A percentile compares a stretch with the other conserved stretches of the same genome.
Evolutionary conservation across 2,329 filamentous ascomycete species (phyloP).

Genomic region (Hymenoscyphus fraxineus): DNA sequence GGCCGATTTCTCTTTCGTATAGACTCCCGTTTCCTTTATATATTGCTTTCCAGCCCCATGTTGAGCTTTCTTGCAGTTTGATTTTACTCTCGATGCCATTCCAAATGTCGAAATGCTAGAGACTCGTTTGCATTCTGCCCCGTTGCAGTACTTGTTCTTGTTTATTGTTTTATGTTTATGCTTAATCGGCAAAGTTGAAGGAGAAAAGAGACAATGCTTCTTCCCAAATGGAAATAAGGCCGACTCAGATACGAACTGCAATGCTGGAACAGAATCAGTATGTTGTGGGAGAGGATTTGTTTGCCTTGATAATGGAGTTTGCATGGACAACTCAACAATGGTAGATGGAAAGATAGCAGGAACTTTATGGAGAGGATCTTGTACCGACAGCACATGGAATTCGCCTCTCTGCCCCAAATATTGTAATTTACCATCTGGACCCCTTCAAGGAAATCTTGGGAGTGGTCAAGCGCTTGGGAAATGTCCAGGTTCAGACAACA

Average conservation of each 20-base stretch:
- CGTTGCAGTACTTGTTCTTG: neutral
- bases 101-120: constrained; percentile 13
- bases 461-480: constrained; percentile 7
- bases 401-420: constrained; percentile 8
- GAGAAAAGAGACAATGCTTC: constrained; percentile 2
- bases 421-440: neutral
- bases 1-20: neutral
- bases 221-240: constrained; percentile 4
- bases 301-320: constrained; percentile 10
- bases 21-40: neutral
- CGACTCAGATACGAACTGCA: constrained; percentile 1
- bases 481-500: constrained; percentile 1
- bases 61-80: neutral
- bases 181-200: neutral
- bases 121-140: constrained; percentile 2
- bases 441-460: constrained; percentile 2
- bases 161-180: neutral
- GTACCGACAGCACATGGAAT: constrained; percentile 10
- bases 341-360: neutral
- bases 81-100: neutral
- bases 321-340: constrained; percentile 10
- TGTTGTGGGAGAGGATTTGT: constrained; percentile 12
- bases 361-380: constrained; percentile 6
- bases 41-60: neutral
- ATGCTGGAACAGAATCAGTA: neutral